Evolutionary conservation across 768 basidiomycete species (phyloP).

Genomic region (Termitomyces sp.): DNA sequence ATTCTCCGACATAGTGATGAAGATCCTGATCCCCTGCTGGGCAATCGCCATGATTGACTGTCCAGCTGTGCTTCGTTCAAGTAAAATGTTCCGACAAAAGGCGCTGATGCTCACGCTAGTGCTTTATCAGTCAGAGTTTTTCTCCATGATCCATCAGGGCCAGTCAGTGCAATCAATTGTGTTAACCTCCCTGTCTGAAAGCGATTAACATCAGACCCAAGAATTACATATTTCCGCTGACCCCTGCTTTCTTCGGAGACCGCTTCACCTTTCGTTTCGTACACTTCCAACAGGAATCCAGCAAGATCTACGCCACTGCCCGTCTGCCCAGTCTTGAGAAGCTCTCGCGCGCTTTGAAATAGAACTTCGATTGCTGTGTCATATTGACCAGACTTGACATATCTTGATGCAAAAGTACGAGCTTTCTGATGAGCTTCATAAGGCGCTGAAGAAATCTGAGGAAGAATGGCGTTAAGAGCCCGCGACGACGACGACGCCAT

Average conservation of each 20-base stretch:
- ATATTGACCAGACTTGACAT: constrained; percentile 74
- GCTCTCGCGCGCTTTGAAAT: constrained; percentile 83
- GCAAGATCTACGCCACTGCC: constrained; percentile 90
- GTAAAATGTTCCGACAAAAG: background rate
- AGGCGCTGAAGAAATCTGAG: constrained; percentile 64
- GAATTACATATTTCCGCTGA: constrained; percentile 27
- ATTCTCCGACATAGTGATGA: constrained; percentile 86
- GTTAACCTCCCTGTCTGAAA: constrained; percentile 68
- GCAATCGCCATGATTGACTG: constrained; percentile 67
- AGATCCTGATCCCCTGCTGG: constrained; percentile 86
- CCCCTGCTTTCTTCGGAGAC: constrained; percentile 81
- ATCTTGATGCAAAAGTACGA: constrained; percentile 88
- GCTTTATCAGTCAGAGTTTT: constrained; percentile 85
- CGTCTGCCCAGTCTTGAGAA: constrained; percentile 82
- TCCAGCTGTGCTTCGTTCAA: constrained; percentile 60
- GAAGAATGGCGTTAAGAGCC: constrained; percentile 73
- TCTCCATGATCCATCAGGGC: constrained; percentile 78
- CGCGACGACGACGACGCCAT: constrained; percentile 41
- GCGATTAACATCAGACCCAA: constrained; percentile 10
- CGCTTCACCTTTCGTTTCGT: constrained; percentile 64
- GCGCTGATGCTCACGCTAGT: constrained; percentile 57
- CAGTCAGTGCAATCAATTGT: constrained; percentile 86
- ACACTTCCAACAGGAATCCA: constrained; percentile 77
- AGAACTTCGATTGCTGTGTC: constrained; percentile 89
- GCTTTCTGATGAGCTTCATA: constrained; percentile 98